Evolutionary conservation across 2,329 filamentous ascomycete species (phyloP).

Genomic region (Chrysoporthe austroafricana): DNA sequence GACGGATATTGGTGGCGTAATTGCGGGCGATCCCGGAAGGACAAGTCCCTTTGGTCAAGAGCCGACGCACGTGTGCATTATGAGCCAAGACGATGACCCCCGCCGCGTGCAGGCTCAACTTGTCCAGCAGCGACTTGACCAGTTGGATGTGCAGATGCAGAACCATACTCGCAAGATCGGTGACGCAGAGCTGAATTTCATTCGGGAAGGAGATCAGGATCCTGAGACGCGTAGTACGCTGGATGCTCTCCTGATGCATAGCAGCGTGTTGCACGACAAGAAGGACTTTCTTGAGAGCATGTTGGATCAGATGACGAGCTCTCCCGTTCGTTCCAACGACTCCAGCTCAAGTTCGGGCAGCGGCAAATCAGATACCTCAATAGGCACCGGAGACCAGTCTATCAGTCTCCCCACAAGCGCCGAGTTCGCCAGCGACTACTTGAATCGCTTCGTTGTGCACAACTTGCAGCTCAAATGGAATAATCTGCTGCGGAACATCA

Average conservation of each 20-base stretch:
- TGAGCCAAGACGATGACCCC: slow-evolving; percentile 89
- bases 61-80: slow-evolving; percentile 91
- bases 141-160: slow-evolving; percentile 77
- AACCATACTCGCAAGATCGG: slow-evolving; percentile 73
- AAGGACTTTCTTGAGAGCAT: slow-evolving; percentile 62
- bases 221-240: slow-evolving; percentile 59
- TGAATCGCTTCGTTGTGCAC: slow-evolving; percentile 97
- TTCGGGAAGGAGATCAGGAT: slow-evolving; percentile 54
- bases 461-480: slow-evolving; percentile 99
- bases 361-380: slow-evolving; percentile 44
- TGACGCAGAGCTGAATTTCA: slow-evolving; percentile 73
- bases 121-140: slow-evolving; percentile 78
- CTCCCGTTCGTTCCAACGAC: slow-evolving; percentile 32
- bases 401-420: slow-evolving; percentile 71
- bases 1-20: slow-evolving; percentile 84
- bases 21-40: slow-evolving; percentile 77
- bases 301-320: slow-evolving; percentile 53
- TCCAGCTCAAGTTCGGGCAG: slow-evolving; percentile 32
- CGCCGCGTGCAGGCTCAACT: slow-evolving; percentile 85
- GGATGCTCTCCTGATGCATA: slow-evolving; percentile 62
- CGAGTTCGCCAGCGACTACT: slow-evolving; percentile 92
- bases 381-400: slow-evolving; percentile 59
- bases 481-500: slow-evolving; percentile 92
- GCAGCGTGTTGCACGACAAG: slow-evolving; percentile 60
- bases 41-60: slow-evolving; percentile 92